Conservation (phyloP, 805 yeast species). For the Candida yuanshanica region DNA sequence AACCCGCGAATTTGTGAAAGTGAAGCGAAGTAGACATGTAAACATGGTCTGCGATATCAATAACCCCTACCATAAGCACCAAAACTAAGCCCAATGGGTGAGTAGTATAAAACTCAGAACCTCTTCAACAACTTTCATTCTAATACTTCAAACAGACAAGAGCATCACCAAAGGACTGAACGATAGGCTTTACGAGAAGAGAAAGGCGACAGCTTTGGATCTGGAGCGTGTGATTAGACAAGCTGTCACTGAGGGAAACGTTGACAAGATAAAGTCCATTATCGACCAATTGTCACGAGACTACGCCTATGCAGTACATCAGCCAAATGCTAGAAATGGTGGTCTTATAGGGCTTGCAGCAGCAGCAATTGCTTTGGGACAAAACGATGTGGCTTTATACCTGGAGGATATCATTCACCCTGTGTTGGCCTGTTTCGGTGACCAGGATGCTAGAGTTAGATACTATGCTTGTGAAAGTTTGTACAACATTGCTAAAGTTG, state of each 20-base stretch:
- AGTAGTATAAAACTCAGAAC: too few species aligned
- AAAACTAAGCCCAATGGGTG: too few species aligned
- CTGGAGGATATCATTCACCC: conserved; percentile 87
- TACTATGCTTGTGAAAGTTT: conserved; percentile 95
- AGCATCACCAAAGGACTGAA: conserved; percentile 60
- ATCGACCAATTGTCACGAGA: conserved; percentile 74
- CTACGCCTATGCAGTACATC: conserved; percentile 76
- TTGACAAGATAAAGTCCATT: conserved; percentile 50
- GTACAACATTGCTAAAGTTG: conserved; percentile 93
- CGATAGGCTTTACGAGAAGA: conserved; percentile 71
- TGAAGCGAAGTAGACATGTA: too few species aligned
- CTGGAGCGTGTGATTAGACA: conserved; percentile 74
- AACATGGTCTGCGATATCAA: too few species aligned
- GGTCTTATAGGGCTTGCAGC: conserved; percentile 95
- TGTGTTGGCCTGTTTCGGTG: conserved; percentile 91
- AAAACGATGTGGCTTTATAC: conserved; percentile 73
- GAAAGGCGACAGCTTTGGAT: conserved; percentile 73
- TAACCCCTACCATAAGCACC: too few species aligned
- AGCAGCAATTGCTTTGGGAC: conserved; percentile 88
- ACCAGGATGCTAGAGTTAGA: conserved; percentile 94
- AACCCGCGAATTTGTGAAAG: too few species aligned
- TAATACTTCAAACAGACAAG: conserved; percentile 38
- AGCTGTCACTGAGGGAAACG: conserved; percentile 54
- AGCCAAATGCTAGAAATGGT: conserved; percentile 88
- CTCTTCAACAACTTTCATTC: neutral